Evolutionary conservation across 768 basidiomycete species (phyloP).

Genomic region (Dioszegia hungarica): DNA sequence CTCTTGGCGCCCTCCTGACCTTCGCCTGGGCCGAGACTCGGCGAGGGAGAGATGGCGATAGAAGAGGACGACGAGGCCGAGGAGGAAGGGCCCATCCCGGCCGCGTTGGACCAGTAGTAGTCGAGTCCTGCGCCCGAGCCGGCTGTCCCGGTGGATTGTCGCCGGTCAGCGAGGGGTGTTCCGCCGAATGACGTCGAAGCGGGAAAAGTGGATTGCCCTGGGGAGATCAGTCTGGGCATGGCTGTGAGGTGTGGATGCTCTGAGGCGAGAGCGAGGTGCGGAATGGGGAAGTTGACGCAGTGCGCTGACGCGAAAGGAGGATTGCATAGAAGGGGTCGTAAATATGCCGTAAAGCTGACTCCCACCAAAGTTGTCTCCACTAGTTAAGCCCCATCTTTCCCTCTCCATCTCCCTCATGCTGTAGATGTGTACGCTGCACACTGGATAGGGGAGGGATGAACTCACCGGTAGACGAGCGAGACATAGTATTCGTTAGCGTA

Average conservation of each 20-base stretch:
- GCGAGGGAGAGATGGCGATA: slow-evolving; percentile 3
- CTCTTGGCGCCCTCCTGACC: not conserved
- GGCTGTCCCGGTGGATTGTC: slow-evolving; percentile 30
- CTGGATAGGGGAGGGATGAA: not conserved
- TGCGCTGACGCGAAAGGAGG: not conserved
- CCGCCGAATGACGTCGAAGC: slow-evolving; percentile 3
- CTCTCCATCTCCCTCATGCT: too few relatives aligned
- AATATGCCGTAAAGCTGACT: not conserved
- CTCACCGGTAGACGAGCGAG: not conserved
- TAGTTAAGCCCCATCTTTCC: too few relatives aligned
- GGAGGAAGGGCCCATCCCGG: slow-evolving; percentile 23
- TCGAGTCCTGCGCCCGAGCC: slow-evolving; percentile 23
- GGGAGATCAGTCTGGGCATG: slow-evolving; percentile 1
- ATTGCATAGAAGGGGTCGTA: not conserved
- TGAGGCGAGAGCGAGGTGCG: not conserved
- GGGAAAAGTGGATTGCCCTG: slow-evolving; percentile 2
- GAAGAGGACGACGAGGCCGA: slow-evolving; percentile 34
- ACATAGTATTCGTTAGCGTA: not conserved
- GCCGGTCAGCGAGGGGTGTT: not conserved
- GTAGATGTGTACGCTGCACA: too few relatives aligned
- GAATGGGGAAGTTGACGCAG: not conserved
- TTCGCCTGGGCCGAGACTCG: not conserved
- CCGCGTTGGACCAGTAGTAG: slow-evolving; percentile 32
- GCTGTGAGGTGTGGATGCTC: not conserved
- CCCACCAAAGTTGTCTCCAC: not conserved